Evolutionary conservation across 2,329 filamentous ascomycete species (phyloP).

Genomic region (Ceratocystis lukuohia): DNA sequence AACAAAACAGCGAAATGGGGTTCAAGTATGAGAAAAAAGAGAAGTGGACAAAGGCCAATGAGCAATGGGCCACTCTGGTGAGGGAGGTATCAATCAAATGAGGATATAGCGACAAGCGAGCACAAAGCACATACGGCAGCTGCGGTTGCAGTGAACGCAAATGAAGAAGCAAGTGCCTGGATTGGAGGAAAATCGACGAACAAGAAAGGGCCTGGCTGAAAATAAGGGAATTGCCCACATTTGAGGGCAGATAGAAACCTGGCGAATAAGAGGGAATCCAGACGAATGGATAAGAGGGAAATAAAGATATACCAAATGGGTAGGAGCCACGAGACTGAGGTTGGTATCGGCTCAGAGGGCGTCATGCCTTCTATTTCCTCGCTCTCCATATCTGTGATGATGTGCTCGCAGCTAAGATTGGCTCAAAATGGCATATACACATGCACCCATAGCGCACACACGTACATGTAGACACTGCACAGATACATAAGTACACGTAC

Average conservation of each 20-base stretch:
- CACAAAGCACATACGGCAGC: background rate
- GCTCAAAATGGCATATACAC: conserved; percentile 5
- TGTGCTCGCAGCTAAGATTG: conserved; percentile 6
- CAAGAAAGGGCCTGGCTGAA: background rate
- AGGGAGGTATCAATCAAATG: background rate
- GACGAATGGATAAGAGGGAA: background rate
- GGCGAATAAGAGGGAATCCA: background rate
- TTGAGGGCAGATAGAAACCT: background rate
- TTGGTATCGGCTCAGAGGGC: background rate
- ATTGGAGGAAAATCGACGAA: background rate
- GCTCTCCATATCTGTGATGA: background rate
- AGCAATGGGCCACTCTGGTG: background rate
- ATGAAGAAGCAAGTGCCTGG: background rate
- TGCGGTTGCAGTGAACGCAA: background rate
- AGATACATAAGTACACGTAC: background rate
- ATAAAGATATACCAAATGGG: background rate
- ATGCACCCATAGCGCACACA: background rate
- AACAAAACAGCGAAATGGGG: background rate
- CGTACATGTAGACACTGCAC: background rate
- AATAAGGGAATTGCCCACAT: background rate
- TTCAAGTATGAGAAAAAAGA: background rate
- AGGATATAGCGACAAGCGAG: background rate
- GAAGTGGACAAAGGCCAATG: background rate
- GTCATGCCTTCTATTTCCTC: no score
- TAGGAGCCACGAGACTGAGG: background rate